Percentiles rank a stretch among this genome's conserved stretches.
Evolutionary conservation across 768 basidiomycete genomes (phyloP).

Genomic region (Lactifluus pinguis): DNA sequence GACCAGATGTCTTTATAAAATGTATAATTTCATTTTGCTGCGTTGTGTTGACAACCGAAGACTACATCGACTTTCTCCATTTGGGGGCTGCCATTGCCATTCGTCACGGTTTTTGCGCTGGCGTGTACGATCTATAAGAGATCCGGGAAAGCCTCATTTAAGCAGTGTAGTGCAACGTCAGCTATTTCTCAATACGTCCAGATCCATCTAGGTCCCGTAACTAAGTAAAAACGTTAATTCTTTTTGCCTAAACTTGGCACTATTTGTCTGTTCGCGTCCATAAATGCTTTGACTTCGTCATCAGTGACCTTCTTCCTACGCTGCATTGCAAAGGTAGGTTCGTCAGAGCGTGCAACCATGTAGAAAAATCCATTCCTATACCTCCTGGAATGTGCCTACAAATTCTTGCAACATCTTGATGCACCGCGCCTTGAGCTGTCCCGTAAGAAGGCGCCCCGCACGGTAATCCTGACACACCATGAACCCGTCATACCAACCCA

Average conservation of each 20-base stretch:
- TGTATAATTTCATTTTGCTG: background rate
- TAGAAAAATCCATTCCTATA: constrained; percentile 25
- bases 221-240: background rate
- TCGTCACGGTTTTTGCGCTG: background rate
- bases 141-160: background rate
- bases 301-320: constrained; percentile 75
- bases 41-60: background rate
- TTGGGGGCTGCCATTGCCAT: background rate
- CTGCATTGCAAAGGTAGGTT: constrained; percentile 32
- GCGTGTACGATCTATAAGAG: background rate
- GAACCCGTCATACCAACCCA: background rate
- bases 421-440: constrained; percentile 83
- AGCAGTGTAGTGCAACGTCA: background rate
- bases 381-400: constrained; percentile 80
- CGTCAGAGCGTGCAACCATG: constrained; percentile 2
- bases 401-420: constrained; percentile 77
- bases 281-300: constrained; percentile 62
- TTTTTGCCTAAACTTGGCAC: constrained; percentile 42
- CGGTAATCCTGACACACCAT: constrained; percentile 71
- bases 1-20: background rate
- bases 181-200: background rate
- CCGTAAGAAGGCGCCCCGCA: constrained; percentile 76
- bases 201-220: background rate
- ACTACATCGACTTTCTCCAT: background rate
- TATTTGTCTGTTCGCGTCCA: constrained; percentile 75